Evolutionary conservation across 176 grass and related monocot species (phyloP).

Genomic region (Olyra latifolia): DNA sequence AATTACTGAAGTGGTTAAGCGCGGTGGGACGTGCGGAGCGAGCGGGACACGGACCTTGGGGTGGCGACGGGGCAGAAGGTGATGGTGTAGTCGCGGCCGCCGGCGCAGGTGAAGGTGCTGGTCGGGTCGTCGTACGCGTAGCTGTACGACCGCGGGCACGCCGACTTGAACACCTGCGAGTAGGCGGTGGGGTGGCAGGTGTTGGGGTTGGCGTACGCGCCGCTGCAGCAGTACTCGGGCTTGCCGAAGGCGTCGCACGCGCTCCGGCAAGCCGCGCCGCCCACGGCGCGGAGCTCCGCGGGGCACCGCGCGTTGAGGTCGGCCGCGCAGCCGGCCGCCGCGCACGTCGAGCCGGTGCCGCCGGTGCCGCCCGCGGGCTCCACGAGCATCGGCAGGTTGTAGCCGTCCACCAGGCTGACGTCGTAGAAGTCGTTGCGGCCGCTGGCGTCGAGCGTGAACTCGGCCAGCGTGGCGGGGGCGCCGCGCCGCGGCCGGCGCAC

Average conservation of each 20-base stretch:
- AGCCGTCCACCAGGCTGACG: slow-evolving; percentile 91
- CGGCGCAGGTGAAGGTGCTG: slow-evolving; percentile 85
- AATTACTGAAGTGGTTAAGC: slow-evolving; percentile 9
- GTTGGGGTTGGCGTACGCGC: slow-evolving; percentile 67
- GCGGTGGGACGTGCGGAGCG: neutral
- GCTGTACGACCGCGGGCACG: slow-evolving; percentile 97
- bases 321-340: slow-evolving; percentile 61
- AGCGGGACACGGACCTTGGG: slow-evolving; percentile 44
- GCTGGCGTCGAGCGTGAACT: slow-evolving; percentile 75
- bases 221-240: slow-evolving; percentile 97
- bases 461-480: slow-evolving; percentile 75
- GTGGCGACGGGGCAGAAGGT: slow-evolving; percentile 85
- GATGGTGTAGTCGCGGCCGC: slow-evolving; percentile 75
- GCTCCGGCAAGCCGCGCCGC: slow-evolving; percentile 79
- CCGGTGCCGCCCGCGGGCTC: slow-evolving; percentile 39
- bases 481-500: slow-evolving; percentile 58
- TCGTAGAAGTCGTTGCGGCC: slow-evolving; percentile 85
- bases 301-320: slow-evolving; percentile 87
- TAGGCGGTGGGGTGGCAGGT: slow-evolving; percentile 75
- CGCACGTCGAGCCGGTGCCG: slow-evolving; percentile 35
- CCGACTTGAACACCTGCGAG: slow-evolving; percentile 85
- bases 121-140: slow-evolving; percentile 94
- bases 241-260: slow-evolving; percentile 90
- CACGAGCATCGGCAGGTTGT: slow-evolving; percentile 84
- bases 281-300: slow-evolving; percentile 55